Conservation (phyloP, 2,329 filamentous ascomycete species). For the Colletotrichum neosansevieriae region DNA sequence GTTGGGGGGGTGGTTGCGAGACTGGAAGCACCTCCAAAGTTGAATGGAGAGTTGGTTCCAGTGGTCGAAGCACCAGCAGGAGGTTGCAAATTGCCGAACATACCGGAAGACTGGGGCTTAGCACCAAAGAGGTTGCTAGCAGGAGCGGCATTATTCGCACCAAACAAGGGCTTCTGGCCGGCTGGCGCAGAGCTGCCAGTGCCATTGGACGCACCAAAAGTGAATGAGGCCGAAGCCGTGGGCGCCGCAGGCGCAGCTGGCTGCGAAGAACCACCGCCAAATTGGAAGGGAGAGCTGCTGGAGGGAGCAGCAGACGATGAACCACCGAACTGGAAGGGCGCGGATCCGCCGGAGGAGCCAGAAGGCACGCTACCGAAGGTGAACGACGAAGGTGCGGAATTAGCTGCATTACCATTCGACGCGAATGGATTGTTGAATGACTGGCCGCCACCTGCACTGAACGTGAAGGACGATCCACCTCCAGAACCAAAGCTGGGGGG, state of each 20-base stretch:
- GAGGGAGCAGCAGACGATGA: conserved; percentile 35
- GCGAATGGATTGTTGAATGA: conserved; percentile 57
- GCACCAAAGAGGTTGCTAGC: conserved; percentile 39
- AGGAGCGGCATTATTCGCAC: conserved; percentile 29
- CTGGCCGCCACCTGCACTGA: conserved; percentile 42
- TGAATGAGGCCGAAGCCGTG: conserved; percentile 43
- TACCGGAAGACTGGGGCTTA: conserved; percentile 44
- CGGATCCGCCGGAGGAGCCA: conserved; percentile 42
- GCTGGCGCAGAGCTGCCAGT: conserved; percentile 24
- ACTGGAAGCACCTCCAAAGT: conserved; percentile 70
- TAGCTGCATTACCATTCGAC: conserved; percentile 45
- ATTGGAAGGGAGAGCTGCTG: conserved; percentile 40
- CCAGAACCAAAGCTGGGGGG: conserved; percentile 49
- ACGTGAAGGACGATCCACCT: conserved; percentile 42
- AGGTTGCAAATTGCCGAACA: conserved; percentile 56
- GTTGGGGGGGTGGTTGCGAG: conserved; percentile 70
- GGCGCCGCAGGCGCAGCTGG: conserved; percentile 28
- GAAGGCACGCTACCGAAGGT: conserved; percentile 50
- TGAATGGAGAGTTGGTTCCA: conserved; percentile 66
- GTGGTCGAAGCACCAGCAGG: conserved; percentile 58
- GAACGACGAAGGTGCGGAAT: conserved; percentile 47
- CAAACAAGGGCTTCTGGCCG: conserved; percentile 33
- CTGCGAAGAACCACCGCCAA: conserved; percentile 33
- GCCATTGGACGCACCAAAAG: conserved; percentile 37
- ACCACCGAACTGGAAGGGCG: conserved; percentile 56